Evolutionary conservation across 148 eudicot species (phyloP), one percentile per base, ranked within the genome.

Genomic region (Euryodendron excelsum): DNA sequence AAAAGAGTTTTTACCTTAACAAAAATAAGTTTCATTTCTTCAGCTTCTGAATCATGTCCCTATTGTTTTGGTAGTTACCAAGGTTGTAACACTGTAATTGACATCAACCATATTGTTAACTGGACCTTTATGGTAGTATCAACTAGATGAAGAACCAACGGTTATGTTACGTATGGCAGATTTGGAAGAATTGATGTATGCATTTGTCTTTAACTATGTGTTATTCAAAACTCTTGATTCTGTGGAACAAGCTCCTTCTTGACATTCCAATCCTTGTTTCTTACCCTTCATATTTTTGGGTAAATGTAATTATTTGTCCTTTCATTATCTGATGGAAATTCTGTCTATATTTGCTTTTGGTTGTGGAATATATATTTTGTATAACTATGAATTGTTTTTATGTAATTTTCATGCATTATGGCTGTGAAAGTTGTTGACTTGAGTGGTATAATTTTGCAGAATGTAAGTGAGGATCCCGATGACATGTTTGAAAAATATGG

Each of bases 401-500:
- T n/a, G n/a, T n/a, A n/a, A n/a, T n/a, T n/a, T n/a, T n/a, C n/a
- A n/a, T n/a, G n/a, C n/a, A n/a, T n/a, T n/a, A n/a, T n/a, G n/a
- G n/a, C n/a, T n/a, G n/a, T n/a, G n/a, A n/a, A n/a, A n/a, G n/a
- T n/a, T n/a, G n/a, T n/a, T 65, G 44, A 63, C 56, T 56, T 4
- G 8, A 55, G 34, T 71, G 41, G n/a, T 63, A 1, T 76, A n/a
- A 37, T 67, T 82, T 79, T 87, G 92, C 94, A 96, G 99, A 85
- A 93, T 88, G 77, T 83, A 60, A 86, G 84, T 83, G 94, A 92
- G 83, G 99, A 96, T 81, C 87, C 95, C 1, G 99, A 96, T 86
- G 99, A 96, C 56, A 87, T 90, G 98, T 93, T 62, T 67, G 97
- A 93, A 53, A 96, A 89, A 79, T 84, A 89, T 77, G 99, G 99